Conservation (phyloP, 2,329 filamentous ascomycete genomes). For the Ophiostoma pallidulum region DNA sequence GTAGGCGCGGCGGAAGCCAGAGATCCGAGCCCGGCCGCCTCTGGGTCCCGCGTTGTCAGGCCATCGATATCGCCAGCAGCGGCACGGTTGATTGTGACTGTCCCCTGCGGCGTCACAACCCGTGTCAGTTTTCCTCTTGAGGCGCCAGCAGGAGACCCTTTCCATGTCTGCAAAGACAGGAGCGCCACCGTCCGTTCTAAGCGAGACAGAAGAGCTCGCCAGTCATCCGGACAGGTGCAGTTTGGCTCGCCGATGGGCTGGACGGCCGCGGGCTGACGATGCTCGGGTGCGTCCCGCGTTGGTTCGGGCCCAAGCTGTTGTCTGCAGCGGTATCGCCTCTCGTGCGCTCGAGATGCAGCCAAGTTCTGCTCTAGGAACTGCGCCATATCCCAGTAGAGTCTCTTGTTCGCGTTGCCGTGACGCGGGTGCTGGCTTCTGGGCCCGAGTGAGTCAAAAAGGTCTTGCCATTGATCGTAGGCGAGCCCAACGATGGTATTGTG, state of each 20-base stretch:
- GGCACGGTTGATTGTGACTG: not conserved
- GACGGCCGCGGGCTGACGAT: not conserved
- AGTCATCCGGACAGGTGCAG: slow-evolving; percentile 17
- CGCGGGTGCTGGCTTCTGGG: not conserved
- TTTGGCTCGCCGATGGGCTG: not conserved
- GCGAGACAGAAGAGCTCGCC: slow-evolving; percentile 26
- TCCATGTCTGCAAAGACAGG: slow-evolving; percentile 14
- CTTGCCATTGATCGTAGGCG: slow-evolving; percentile 26
- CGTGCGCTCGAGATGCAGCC: slow-evolving; percentile 12
- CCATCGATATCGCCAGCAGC: not conserved
- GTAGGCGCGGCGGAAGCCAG: not conserved
- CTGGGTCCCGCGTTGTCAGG: not conserved
- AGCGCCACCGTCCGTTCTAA: slow-evolving; percentile 21
- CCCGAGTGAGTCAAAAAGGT: slow-evolving; percentile 26
- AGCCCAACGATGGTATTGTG: slow-evolving; percentile 16
- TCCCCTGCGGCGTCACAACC: not conserved
- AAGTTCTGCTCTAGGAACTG: slow-evolving; percentile 29
- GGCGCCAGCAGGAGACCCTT: not conserved
- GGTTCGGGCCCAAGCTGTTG: not conserved
- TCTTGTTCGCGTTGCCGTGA: slow-evolving; percentile 1
- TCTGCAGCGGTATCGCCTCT: slow-evolving; percentile 6
- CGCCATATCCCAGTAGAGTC: slow-evolving; percentile 24
- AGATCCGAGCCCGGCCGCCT: not conserved
- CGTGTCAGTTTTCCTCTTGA: not conserved
- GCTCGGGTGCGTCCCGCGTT: not conserved